A percentile compares a stretch with the other conserved stretches of the same genome.
These are phyloP conservation scores for Puccinia horiana DNA, from an alignment of 1,284 basidiomycete genomes.

Conservation along the genomic window DNA sequence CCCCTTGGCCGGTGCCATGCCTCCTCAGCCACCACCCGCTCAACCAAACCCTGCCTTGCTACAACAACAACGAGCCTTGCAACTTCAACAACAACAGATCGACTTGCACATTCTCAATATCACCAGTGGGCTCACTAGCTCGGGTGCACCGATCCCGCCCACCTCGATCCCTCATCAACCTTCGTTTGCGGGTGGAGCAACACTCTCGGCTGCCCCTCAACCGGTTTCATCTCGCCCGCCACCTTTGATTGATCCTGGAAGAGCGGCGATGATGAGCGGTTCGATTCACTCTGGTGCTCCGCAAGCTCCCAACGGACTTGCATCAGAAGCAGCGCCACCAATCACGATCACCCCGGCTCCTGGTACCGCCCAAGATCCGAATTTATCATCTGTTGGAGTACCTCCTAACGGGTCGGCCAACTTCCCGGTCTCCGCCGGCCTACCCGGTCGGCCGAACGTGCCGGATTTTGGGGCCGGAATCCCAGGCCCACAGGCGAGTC, in stretches of 20 bases:
- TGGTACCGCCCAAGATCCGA: background rate
- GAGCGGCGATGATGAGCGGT: constrained; percentile 47
- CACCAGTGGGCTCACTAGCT: constrained; percentile 64
- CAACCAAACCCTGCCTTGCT: constrained; percentile 63
- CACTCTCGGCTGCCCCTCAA: constrained; percentile 54
- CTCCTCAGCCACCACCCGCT: constrained; percentile 60
- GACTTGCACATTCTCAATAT: constrained; percentile 68
- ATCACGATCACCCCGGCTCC: constrained; percentile 11
- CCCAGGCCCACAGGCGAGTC: constrained; percentile 25
- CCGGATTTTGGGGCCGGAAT: constrained; percentile 46
- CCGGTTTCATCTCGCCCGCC: constrained; percentile 60
- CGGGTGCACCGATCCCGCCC: constrained; percentile 57
- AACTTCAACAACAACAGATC: constrained; percentile 75
- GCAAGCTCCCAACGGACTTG: constrained; percentile 3
- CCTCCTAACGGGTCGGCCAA: background rate
- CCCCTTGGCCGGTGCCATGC: constrained; percentile 61
- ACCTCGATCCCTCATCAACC: constrained; percentile 40
- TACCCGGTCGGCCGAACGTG: constrained; percentile 46
- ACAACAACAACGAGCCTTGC: constrained; percentile 69
- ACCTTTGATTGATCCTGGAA: constrained; percentile 64
- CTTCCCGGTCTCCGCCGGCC: constrained; percentile 26
- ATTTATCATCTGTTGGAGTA: background rate
- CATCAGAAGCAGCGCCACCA: constrained; percentile 6
- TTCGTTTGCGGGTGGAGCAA: constrained; percentile 51
- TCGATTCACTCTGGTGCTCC: background rate